Evolutionary conservation across 2,329 filamentous ascomycete genomes (phyloP), one percentile per base, ranked within the genome.

Genomic region (Neonectria punicea): DNA sequence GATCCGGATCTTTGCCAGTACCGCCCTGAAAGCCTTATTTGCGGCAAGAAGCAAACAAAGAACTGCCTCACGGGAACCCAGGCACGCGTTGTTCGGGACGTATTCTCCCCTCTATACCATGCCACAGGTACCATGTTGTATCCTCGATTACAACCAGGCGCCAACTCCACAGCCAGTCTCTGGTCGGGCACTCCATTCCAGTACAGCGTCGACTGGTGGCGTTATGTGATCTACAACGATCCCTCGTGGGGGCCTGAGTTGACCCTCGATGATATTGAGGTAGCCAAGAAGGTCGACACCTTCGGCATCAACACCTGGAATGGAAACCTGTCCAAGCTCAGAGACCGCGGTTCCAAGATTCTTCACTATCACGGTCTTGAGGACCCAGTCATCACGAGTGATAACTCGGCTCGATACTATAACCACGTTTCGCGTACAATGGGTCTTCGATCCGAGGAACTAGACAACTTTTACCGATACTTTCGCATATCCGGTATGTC

Each of bases 401-500:
- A 67, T 44, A 73, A 69, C 67, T 70, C 70, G 22, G 67, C 63
- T 14, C 66, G 68, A 16, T 71, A 70, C 57, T 73, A 70, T 36
- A 63, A 74, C 44, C 67, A 61, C 34, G 63, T 73, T 28, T 59
- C 67, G 2, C 56, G 54, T 20, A 70, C 64, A 6, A 68, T 74
- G 75, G 44, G 76, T 74, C 41, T 80, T 73, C 67, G 41, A 47
- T 73, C 34, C 2, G 53, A 49, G 5, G 74, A 77, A 36, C 60
- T 83, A 34, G 84, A 82, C 5, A 80, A 83, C 16, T 85, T 84
- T 73, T 89, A 86, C 76, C 75, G 78, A 2, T 82, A 83, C 72
- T 87, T 87, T 73, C 77, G 77, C 20, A 80, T 88, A 32, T 84
- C 85, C 0, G 86, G 85, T 1, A 85, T 59, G 20, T 79, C 80